Evolutionary conservation across 306 rosid species (phyloP).

Genomic region (Castanea crenata): DNA sequence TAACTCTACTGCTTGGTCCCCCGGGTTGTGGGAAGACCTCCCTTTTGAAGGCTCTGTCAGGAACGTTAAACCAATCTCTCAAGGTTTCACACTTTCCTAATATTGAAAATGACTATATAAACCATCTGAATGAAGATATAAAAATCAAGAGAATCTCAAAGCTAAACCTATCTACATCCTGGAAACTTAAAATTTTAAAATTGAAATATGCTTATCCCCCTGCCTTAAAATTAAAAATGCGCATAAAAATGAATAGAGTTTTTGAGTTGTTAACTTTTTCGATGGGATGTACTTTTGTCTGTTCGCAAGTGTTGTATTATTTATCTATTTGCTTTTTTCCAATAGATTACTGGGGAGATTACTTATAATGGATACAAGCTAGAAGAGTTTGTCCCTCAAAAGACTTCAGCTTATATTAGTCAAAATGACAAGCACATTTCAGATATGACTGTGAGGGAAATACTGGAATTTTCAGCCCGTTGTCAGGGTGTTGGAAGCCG

Average conservation of each 20-base stretch:
- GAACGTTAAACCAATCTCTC: no score
- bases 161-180: neutral
- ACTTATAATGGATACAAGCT: constrained; percentile 59
- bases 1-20: no score
- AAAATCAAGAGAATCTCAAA: neutral
- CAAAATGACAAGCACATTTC: constrained; percentile 67
- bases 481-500: constrained; percentile 74
- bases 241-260: neutral
- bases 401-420: constrained; percentile 64
- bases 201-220: neutral
- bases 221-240: neutral
- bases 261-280: neutral
- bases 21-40: no score
- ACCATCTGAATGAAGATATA: neutral
- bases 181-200: neutral
- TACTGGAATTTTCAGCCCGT: constrained; percentile 70
- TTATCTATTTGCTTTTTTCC: neutral
- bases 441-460: constrained; percentile 81
- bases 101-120: neutral
- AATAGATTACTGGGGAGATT: constrained; percentile 50
- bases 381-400: constrained; percentile 62
- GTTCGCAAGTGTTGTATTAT: neutral
- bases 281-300: neutral
- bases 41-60: no score
- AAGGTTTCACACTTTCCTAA: no score